A percentile compares a stretch with the other conserved stretches of the same genome.
Evolutionary conservation across 805 yeast genomes (phyloP).

Genomic region (Barnettozyma botsteinii): DNA sequence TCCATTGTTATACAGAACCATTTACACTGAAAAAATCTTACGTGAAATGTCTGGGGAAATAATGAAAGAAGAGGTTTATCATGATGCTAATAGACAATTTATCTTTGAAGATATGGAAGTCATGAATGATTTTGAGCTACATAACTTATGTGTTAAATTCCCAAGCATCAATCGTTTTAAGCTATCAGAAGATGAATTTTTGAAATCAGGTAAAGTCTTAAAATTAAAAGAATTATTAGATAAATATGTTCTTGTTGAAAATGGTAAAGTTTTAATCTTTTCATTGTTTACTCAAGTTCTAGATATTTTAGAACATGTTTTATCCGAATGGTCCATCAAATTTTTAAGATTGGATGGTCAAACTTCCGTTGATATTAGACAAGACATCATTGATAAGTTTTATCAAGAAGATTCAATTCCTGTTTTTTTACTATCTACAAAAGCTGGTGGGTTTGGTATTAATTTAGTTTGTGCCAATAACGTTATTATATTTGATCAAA

Average conservation of each 20-base stretch:
- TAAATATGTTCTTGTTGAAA: conserved; percentile 45
- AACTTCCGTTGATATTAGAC: conserved; percentile 90
- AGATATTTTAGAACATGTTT: conserved; percentile 76
- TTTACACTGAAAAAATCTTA: conserved; percentile 52
- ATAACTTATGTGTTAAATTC: conserved; percentile 65
- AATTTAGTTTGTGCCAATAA: conserved; percentile 92
- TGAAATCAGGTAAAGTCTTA: conserved; percentile 70
- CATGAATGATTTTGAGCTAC: conserved; percentile 88
- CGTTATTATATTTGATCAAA: conserved; percentile 87
- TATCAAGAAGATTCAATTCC: conserved; percentile 79
- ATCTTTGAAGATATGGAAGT: conserved; percentile 92
- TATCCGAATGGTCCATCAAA: conserved; percentile 57
- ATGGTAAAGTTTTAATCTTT: conserved; percentile 71
- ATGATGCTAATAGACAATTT: conserved; percentile 62
- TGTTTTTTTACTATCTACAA: conserved; percentile 83
- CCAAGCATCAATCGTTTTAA: conserved; percentile 56
- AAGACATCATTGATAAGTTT: conserved; percentile 83
- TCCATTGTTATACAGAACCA: conserved; percentile 73
- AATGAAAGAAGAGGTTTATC: conserved; percentile 74
- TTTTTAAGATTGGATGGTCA: conserved; percentile 89
- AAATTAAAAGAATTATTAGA: conserved; percentile 54
- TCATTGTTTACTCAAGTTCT: conserved; percentile 90
- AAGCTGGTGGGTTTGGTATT: conserved; percentile 99
- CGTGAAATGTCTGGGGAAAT: conserved; percentile 69
- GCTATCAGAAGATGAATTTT: conserved; percentile 50